Conservation (phyloP, 2,329 filamentous ascomycete genomes). For the Trichoderma afroharzianum region DNA sequence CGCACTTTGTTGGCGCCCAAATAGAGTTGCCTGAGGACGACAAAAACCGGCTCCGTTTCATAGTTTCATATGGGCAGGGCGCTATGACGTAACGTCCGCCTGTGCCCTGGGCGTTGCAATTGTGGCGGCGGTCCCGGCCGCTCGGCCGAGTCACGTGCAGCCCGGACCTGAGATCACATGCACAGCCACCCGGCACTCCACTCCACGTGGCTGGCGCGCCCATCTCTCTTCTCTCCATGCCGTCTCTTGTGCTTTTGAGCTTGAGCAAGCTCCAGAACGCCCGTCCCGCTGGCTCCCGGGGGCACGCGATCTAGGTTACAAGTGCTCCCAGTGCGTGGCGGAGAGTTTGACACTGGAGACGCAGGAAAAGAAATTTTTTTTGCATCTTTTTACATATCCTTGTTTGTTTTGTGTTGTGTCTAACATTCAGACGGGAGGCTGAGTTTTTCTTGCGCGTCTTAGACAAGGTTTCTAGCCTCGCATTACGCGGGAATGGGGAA, state of each 20-base stretch:
- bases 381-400: background rate
- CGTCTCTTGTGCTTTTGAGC: background rate
- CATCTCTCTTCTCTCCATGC: background rate
- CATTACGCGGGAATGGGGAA: background rate
- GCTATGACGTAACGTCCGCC: constrained; percentile 8
- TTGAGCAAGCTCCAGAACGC: background rate
- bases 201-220: constrained; percentile 13
- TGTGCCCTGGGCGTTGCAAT: background rate
- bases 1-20: background rate
- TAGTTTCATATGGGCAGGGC: background rate
- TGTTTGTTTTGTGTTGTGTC: background rate
- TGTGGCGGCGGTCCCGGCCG: constrained; percentile 16
- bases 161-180: background rate
- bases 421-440: background rate
- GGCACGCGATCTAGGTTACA: constrained; percentile 7
- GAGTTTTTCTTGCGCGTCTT: background rate
- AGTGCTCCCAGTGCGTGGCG: background rate
- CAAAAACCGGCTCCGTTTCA: background rate
- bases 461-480: background rate
- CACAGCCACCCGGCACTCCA: constrained; percentile 11
- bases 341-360: background rate
- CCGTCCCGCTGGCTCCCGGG: constrained; percentile 9
- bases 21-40: background rate
- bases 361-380: background rate
- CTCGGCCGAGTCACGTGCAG: constrained; percentile 14